phyloP scores from a whole-genome alignment of 2,329 filamentous ascomycete genomes.

The Exophiala bonariae region DNA sequence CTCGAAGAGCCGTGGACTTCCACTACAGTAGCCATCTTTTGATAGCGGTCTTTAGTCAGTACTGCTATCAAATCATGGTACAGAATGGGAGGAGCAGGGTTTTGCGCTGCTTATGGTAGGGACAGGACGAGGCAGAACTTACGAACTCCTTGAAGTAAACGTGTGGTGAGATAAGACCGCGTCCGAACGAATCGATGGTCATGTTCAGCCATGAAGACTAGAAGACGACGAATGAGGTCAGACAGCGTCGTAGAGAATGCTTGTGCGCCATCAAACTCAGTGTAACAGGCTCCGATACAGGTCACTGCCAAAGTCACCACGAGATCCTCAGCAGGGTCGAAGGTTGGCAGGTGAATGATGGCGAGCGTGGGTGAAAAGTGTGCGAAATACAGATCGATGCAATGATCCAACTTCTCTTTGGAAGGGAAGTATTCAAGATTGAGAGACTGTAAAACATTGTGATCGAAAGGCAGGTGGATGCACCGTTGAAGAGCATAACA shows the following conservation, averaged over 20 bases:
- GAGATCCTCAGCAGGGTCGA: slow-evolving; percentile 6
- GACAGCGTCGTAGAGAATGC: slow-evolving; percentile 4
- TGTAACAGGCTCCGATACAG: slow-evolving; percentile 11
- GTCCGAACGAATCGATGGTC: slow-evolving; percentile 10
- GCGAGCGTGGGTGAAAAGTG: slow-evolving; percentile 3
- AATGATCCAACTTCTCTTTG: slow-evolving; percentile 10
- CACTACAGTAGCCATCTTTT: slow-evolving; percentile 11
- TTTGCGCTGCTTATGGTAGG: too few relatives aligned
- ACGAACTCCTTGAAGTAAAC: slow-evolving; percentile 5
- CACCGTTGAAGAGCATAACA: too few relatives aligned
- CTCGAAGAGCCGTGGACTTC: slow-evolving; percentile 9
- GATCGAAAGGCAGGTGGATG: background rate
- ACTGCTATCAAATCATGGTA: too few relatives aligned
- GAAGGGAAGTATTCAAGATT: slow-evolving; percentile 2
- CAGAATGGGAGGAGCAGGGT: too few relatives aligned
- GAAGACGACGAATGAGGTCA: slow-evolving; percentile 6
- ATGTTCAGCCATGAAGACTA: slow-evolving; percentile 10
- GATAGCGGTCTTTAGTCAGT: too few relatives aligned
- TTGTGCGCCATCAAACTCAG: background rate
- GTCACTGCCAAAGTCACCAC: slow-evolving; percentile 3
- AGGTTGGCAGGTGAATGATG: slow-evolving; percentile 10
- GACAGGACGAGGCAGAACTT: too few relatives aligned
- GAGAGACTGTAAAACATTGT: background rate
- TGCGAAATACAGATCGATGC: slow-evolving; percentile 11
- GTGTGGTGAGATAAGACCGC: slow-evolving; percentile 1